Evolutionary conservation across 2,329 filamentous ascomycete species (phyloP), one percentile per base, ranked within the genome.

Genomic region (Calonectria hawksworthii): DNA sequence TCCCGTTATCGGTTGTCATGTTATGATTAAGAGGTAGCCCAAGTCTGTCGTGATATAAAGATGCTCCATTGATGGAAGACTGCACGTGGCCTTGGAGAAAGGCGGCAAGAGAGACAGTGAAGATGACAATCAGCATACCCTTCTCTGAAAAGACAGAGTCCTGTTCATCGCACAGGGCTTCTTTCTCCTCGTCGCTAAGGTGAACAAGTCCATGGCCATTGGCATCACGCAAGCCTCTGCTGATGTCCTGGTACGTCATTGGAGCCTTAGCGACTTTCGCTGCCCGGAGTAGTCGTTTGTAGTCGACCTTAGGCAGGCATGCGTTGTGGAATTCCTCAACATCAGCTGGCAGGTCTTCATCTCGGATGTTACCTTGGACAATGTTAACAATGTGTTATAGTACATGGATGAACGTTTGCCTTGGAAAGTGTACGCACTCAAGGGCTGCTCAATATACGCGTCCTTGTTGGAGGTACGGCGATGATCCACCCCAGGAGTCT

Each of bases 81-180:
- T 87, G 86, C 3, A 87, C 85, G 26, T 85, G 85, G 21, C 86
- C 86, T 70, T 87, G 86, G 0, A 87, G 80, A 52, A 87, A 87
- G 0, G 86, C 86, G 2, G 86, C 85, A 0, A 87, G 81, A 0
- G 84, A 85, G 4, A 87, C 85, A 2, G 85, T 86, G 56, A 54
- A 68, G 34, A 79, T 78, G 26, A 79, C 63, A 30, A 71, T 65
- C 16, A 76, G 66, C 72, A 79, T 79, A 8, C 77, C 77, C 1
- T 69, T 32, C 34, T 78, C 67, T 2, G 70, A 74, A 26, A 76
- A 74, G 7, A 61, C 36, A 0, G 34, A 50, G 23, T 69, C 66
- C 34, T 50, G 36, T 38, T 69, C 66, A 23, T 69, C 38, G 51
- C 23, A 23, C 10, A 69, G 18, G 28, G 52, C 66, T 32, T 69